A percentile compares a stretch with the other conserved stretches of the same genome.
These are phyloP conservation scores for Colletotrichum lini DNA, from an alignment of 2,329 filamentous ascomycete species.

Conservation along the genomic window DNA sequence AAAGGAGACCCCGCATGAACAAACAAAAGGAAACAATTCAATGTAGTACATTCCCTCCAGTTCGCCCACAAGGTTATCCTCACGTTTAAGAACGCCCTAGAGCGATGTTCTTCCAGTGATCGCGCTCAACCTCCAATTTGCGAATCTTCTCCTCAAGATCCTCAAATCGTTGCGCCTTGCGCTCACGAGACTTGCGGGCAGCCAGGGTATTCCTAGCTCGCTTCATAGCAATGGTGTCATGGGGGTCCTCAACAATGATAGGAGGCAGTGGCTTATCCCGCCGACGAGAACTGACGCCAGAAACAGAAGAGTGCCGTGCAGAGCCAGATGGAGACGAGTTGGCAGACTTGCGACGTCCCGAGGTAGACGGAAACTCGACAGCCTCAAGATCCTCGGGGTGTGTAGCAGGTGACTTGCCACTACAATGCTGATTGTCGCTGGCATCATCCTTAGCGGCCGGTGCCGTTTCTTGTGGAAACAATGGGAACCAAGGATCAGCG, in stretches of 20 bases:
- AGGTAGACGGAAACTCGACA: conserved; percentile 53
- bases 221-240: conserved; percentile 87
- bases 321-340: conserved; percentile 58
- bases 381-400: conserved; percentile 66
- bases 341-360: conserved; percentile 63
- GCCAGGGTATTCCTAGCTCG: conserved; percentile 93
- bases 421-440: conserved; percentile 42
- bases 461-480: conserved; percentile 73
- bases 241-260: conserved; percentile 81
- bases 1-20: no score
- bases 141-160: conserved; percentile 81
- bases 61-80: conserved; percentile 2
- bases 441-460: conserved; percentile 38
- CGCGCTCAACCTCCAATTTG: conserved; percentile 76
- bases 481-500: conserved; percentile 77
- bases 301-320: conserved; percentile 75
- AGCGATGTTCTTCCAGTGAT: conserved; percentile 75
- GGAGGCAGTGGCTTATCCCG: conserved; percentile 86
- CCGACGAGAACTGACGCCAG: conserved; percentile 80
- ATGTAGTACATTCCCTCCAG: conserved; percentile 3
- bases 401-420: conserved; percentile 58
- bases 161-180: conserved; percentile 84
- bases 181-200: conserved; percentile 91
- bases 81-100: conserved; percentile 47
- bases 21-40: not conserved